A percentile compares a stretch with the other conserved stretches of the same genome.
Evolutionary conservation across 345 rosid genomes (phyloP).

Genomic region (Hypericum perforatum): DNA sequence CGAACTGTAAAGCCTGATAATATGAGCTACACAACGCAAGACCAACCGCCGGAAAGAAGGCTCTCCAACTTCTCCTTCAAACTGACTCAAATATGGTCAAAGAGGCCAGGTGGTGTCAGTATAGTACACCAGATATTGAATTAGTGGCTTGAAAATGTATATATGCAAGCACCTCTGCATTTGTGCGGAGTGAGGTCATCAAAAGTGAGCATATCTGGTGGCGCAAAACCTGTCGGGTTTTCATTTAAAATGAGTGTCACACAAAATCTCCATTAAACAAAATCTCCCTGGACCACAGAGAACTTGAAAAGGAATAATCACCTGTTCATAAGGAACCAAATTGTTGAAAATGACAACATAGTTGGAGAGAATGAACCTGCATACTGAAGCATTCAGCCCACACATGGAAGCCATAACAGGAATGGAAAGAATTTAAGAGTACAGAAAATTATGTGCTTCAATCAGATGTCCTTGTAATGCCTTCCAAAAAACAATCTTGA

Average conservation of each 20-base stretch:
- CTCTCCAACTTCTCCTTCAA: constrained; percentile 94
- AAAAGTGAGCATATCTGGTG: constrained; percentile 93
- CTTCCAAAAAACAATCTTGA: too few relatives aligned
- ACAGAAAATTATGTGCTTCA: background rate
- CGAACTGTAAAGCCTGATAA: constrained; percentile 82
- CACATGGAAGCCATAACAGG: background rate
- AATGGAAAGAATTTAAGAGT: background rate
- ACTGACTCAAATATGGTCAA: constrained; percentile 35
- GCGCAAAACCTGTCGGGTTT: constrained; percentile 62
- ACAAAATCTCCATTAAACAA: constrained; percentile 9
- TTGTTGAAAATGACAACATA: constrained; percentile 70
- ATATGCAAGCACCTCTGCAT: constrained; percentile 57
- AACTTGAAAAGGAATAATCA: constrained; percentile 11
- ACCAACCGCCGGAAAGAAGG: constrained; percentile 94
- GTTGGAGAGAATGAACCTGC: constrained; percentile 87
- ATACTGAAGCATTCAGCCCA: constrained; percentile 15
- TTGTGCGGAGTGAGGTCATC: constrained; percentile 93
- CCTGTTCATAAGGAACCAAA: constrained; percentile 77
- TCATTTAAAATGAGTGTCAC: constrained; percentile 20
- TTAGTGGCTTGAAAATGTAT: background rate
- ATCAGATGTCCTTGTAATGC: too few relatives aligned
- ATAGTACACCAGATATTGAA: too few relatives aligned
- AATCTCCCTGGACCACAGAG: too few relatives aligned
- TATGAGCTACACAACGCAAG: constrained; percentile 92
- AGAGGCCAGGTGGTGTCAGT: background rate